Conservation (phyloP, 345 rosid genomes). For the Conringia planisiliqua region DNA sequence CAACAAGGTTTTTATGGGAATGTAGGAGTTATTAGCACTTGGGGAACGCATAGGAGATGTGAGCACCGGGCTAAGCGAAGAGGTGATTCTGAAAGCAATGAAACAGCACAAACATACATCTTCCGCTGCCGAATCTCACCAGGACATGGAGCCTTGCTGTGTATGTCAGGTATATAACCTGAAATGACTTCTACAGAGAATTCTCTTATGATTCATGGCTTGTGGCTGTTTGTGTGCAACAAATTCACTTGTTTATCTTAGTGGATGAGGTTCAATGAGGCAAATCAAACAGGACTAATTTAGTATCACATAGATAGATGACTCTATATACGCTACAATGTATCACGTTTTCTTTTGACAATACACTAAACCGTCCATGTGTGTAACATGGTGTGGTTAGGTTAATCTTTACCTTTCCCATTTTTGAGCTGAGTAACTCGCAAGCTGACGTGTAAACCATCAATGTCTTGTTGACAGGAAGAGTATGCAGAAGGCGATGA, state of each 20-base stretch:
- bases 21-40: slow-evolving; percentile 74
- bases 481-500: slow-evolving; percentile 69
- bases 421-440: slow-evolving; percentile 1
- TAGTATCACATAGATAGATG: not conserved
- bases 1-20: not conserved
- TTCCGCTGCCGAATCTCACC: slow-evolving; percentile 15
- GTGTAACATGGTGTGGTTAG: not conserved
- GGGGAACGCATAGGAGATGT: slow-evolving; percentile 92
- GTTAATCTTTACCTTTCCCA: not conserved
- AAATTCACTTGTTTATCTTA: not conserved
- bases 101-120: slow-evolving; percentile 47
- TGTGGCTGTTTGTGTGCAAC: not conserved
- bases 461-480: slow-evolving; percentile 49
- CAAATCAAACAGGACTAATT: not conserved
- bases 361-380: not conserved
- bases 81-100: slow-evolving; percentile 52
- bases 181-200: not conserved
- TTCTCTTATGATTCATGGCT: not conserved
- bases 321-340: not conserved
- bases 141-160: slow-evolving; percentile 80
- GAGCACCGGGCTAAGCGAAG: slow-evolving; percentile 78
- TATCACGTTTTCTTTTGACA: not conserved
- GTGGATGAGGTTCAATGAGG: not conserved
- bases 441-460: slow-evolving; percentile 7
- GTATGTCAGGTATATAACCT: slow-evolving; percentile 68